Base-by-base conservation (phyloP, 1,139 yeast genomes). In the Pichia sp. region DNA sequence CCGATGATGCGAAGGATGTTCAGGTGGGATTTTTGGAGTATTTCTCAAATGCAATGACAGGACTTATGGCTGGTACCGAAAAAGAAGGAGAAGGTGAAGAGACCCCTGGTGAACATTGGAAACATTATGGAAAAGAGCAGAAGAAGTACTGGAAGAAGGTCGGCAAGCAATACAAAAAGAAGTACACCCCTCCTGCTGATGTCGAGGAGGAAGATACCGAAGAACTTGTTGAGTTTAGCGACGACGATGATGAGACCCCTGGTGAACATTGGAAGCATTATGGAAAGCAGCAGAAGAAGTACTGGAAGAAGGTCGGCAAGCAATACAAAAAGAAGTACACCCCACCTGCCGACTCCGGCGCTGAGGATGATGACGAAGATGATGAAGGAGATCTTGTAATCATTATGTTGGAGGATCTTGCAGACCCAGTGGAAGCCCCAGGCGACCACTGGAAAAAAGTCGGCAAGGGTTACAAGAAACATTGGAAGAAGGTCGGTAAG, bases 401-500 rank as follows among this genome's bases (percentile, higher is more conserved):
- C n/a, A n/a, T n/a, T n/a, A n/a, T n/a, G n/a, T n/a, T n/a, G n/a
- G n/a, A n/a, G n/a, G n/a, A n/a, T n/a, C n/a, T n/a, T n/a, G n/a
- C n/a, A n/a, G 42, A 34, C 25, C 39, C 34, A 19, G 28, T 22
- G 13, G 39, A 29, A 21, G 29, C 41, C 15, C 42, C 41, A 18
- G 42, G 44, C 17, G 40, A 40, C 5, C 40, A 37, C 15, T 39
- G 42, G 42, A 39, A 39, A 21, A 29, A 38, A 5, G 8, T 30
- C 32, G 50, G 49, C 18, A 45, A 48, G 35, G 48, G 47, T 11
- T 42, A 47, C 29, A 48, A 43, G 34, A 52, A 51, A 37, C 32
- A 50, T 45, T 50, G 55, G 53, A 50, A 51, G 44, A 48, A 51
- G 29, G 34, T 33, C 31, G 51, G 55, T 28, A 46, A 48, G 36